phyloP scores from a whole-genome alignment of 192 early-diverging fungal species.

The Chytriomyces sp. region DNA sequence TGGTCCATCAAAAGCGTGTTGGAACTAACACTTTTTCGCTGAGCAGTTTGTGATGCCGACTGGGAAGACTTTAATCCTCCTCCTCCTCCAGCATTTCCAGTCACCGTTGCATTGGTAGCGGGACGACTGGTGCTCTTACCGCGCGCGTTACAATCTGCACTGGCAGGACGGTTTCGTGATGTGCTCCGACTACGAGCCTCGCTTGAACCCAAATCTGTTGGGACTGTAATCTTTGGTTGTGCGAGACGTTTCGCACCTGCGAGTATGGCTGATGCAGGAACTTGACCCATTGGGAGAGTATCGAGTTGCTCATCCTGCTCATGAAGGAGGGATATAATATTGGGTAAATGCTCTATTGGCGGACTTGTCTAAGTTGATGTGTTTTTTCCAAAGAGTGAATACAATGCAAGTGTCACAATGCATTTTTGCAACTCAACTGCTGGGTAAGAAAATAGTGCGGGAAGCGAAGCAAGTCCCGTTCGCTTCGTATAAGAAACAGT shows the following conservation, averaged over 20 bases:
- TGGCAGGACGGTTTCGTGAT: no score
- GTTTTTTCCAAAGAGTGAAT: neutral
- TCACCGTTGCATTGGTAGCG: no score
- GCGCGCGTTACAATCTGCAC: no score
- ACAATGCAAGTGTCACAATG: neutral
- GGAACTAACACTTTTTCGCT: no score
- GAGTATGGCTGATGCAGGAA: neutral
- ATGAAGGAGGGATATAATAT: neutral
- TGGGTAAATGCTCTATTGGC: neutral
- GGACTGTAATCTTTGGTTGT: neutral
- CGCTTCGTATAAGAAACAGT: neutral
- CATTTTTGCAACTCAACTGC: neutral
- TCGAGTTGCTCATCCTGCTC: neutral
- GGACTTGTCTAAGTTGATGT: neutral
- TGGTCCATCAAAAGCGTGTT: no score
- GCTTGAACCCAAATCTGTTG: neutral
- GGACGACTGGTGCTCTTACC: no score
- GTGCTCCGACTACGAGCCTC: no score
- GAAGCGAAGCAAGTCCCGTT: constrained; percentile 7
- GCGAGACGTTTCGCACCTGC: neutral
- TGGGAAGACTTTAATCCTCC: no score
- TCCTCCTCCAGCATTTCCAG: no score
- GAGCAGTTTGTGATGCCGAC: no score
- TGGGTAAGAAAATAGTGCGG: constrained; percentile 2
- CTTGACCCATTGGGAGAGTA: neutral